Base-by-base conservation (phyloP, 352 stramenopile genomes). In the Globisporangium lucens region DNA sequence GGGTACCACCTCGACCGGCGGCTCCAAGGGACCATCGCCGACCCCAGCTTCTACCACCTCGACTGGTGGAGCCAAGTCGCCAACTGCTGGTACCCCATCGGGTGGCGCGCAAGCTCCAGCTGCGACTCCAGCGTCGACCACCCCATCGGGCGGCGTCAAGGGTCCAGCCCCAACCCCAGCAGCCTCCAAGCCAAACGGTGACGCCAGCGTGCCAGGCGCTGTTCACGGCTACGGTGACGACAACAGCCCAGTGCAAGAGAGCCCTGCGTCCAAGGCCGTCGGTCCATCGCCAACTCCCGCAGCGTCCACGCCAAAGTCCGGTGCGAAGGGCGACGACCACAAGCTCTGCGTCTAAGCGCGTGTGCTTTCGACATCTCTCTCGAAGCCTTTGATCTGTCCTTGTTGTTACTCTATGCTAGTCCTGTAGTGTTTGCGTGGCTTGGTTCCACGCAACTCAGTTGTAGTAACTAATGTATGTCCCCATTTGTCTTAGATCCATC, bases 311-410 rank as follows among this genome's bases (percentile, higher is more conserved):
- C 53, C 63, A 22, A 69, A 69, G 63, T 51, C 55, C n/a, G 33
- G 41, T 1, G 63, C 33, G 20, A 55, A 46, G n/a, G 30, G 22
- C 33, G 63, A 63, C 56, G 51, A 69, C 29, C 55, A 69, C 63
- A 29, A 59, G 33, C 56, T 64, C n/a, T 69, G 63, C 30, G 63
- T 69, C 13, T 69, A 63, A 69, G 47, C 27, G 41, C 41, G 30
- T 49, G 17, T 24, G 3, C 17, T 2, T 12, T 30, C 29, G 29
- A 33, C 29, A 33, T 33, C 29, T 33, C 22, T 27, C 9, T 33
- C 10, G 51, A 27, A 12, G 8, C 51, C 4, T 15, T 47, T 20
- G 38, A 20, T 47, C 13, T 47, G 38, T 6, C 38, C 12, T 47
- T 5, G 38, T 47, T 47, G 38, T 47, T 4, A 20, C 38, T 20